Percentiles rank a stretch among this genome's conserved stretches.
Evolutionary conservation across 2,329 filamentous ascomycete genomes (phyloP).

Genomic region (Bipolaris oryzae): DNA sequence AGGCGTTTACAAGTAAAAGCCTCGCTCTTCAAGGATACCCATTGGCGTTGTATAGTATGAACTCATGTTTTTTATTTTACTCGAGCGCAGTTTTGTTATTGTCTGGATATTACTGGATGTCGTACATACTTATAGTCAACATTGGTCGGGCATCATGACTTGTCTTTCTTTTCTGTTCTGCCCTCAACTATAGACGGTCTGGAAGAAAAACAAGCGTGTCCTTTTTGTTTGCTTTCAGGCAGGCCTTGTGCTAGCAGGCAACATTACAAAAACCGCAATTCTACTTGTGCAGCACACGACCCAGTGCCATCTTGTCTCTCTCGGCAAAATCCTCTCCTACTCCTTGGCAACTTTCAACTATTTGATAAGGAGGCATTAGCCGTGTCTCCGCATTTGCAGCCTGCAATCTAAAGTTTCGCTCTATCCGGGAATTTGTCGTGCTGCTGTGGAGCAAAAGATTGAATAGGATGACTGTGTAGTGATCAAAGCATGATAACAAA

Average conservation of each 20-base stretch:
- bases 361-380: background rate
- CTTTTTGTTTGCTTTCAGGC: background rate
- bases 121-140: background rate
- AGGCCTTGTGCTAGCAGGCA: constrained; percentile 10
- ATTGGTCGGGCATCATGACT: background rate
- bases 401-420: too few relatives aligned
- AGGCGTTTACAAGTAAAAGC: constrained; percentile 32
- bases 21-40: constrained; percentile 33
- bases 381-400: background rate
- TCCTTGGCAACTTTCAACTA: background rate
- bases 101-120: background rate
- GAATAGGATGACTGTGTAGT: background rate
- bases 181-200: constrained; percentile 16
- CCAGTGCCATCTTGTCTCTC: background rate
- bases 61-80: constrained; percentile 1
- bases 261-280: background rate
- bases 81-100: background rate
- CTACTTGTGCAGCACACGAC: background rate
- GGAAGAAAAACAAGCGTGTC: constrained; percentile 6
- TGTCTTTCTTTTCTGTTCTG: constrained; percentile 1
- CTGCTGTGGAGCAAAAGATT: background rate
- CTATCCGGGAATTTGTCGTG: background rate
- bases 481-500: background rate
- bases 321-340: background rate
- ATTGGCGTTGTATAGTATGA: constrained; percentile 27